Conservation (phyloP, 2,329 filamentous ascomycete species). For the Dothideomycetidae sp. region DNA sequence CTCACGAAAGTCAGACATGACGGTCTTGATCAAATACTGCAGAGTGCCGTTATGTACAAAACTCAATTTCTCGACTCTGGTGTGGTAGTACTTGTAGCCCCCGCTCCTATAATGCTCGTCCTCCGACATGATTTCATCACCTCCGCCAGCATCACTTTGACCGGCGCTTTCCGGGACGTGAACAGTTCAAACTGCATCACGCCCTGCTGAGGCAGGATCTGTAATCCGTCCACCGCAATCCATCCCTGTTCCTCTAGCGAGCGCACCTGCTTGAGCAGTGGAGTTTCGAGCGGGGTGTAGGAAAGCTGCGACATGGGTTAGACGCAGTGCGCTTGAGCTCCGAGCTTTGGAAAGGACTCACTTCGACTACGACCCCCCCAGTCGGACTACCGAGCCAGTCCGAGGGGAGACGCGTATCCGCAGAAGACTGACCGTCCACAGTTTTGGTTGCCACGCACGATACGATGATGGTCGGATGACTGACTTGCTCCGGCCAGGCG, state of each 20-base stretch:
- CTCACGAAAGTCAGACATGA: no score
- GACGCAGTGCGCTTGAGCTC: conserved; percentile 15
- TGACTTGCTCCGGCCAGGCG: conserved; percentile 46
- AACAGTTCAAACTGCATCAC: conserved; percentile 66
- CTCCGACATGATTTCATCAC: no score
- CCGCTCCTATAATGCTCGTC: no score
- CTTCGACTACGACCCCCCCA: conserved; percentile 59
- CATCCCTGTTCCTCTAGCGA: conserved; percentile 44
- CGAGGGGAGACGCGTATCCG: conserved; percentile 51
- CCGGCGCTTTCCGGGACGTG: conserved; percentile 53
- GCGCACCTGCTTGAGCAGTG: conserved; percentile 52
- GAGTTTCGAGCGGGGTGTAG: conserved; percentile 56
- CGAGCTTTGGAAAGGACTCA: conserved; percentile 14
- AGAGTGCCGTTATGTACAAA: no score
- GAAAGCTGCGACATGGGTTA: conserved; percentile 28
- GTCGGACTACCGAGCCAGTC: conserved; percentile 55
- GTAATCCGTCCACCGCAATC: conserved; percentile 58
- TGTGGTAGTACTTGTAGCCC: no score
- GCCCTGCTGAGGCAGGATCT: conserved; percentile 58
- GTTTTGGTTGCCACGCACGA: conserved; percentile 49
- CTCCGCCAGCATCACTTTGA: conserved; percentile 56
- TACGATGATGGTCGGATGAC: conserved; percentile 53
- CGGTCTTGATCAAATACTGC: no score
- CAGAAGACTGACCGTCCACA: conserved; percentile 39
- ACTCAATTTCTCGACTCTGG: no score